Conservation (phyloP, 2,329 filamentous ascomycete species). For the Aspergillus terreus region DNA sequence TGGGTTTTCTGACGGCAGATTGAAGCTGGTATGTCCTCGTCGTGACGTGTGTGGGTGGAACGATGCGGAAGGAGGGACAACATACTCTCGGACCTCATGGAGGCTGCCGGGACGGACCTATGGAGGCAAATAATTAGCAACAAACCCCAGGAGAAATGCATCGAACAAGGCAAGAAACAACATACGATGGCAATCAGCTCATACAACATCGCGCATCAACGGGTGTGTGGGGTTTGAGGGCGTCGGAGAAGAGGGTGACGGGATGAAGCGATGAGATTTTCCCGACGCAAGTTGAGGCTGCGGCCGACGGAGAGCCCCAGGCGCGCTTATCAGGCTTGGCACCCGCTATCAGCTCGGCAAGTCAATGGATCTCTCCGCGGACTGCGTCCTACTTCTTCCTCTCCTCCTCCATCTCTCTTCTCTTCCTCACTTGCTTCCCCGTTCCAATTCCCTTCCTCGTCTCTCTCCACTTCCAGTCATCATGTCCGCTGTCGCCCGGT, state of each 20-base stretch:
- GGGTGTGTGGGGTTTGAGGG: slow-evolving; percentile 11
- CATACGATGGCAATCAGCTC: slow-evolving; percentile 93
- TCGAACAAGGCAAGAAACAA: slow-evolving; percentile 13
- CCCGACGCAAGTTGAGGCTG: slow-evolving; percentile 5
- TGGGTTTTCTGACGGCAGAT: not conserved
- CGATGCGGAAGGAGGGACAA: slow-evolving; percentile 32
- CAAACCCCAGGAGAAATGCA: not conserved
- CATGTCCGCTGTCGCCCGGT: slow-evolving; percentile 38
- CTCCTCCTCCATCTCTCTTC: slow-evolving; percentile 12
- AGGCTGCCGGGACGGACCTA: slow-evolving; percentile 90
- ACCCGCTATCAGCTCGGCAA: slow-evolving; percentile 21
- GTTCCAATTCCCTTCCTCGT: slow-evolving; percentile 3
- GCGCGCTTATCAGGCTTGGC: slow-evolving; percentile 28
- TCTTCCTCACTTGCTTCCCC: slow-evolving; percentile 8
- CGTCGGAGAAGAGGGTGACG: slow-evolving; percentile 17
- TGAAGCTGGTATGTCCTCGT: not conserved
- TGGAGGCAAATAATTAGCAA: slow-evolving; percentile 17
- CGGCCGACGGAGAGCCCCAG: slow-evolving; percentile 2
- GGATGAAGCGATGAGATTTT: slow-evolving; percentile 18
- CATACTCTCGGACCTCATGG: slow-evolving; percentile 91
- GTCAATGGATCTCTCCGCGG: slow-evolving; percentile 15
- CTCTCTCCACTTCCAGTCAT: slow-evolving; percentile 11
- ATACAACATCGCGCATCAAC: slow-evolving; percentile 72
- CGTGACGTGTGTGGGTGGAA: not conserved
- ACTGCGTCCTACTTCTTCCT: slow-evolving; percentile 20